These are phyloP conservation scores for Penicilliopsis zonata DNA, from an alignment of 495 filamentous ascomycete species.

Conservation along the genomic window DNA sequence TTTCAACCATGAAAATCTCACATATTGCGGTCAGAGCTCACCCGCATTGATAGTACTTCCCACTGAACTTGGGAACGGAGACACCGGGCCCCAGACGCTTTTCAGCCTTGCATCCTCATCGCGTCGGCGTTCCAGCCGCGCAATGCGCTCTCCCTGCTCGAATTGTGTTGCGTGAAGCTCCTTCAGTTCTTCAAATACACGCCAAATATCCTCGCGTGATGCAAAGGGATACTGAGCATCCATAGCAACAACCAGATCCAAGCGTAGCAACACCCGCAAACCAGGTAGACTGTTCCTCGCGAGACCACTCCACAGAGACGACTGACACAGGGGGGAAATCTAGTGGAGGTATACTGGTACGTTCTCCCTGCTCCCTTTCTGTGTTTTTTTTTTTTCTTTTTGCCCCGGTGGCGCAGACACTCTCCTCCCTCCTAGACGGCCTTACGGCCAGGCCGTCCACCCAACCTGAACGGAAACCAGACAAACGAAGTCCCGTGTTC, in stretches of 20 bases:
- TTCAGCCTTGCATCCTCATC: constrained; percentile 74
- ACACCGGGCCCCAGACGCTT: constrained; percentile 70
- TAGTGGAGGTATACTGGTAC: no score
- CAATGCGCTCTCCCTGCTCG: constrained; percentile 70
- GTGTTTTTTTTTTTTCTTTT: not conserved
- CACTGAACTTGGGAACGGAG: constrained; percentile 67
- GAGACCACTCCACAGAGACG: no score
- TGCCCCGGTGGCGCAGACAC: constrained; percentile 8
- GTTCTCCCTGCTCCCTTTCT: no score
- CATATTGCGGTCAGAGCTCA: constrained; percentile 19
- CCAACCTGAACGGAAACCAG: no score
- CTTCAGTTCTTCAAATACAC: constrained; percentile 77
- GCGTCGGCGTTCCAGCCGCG: constrained; percentile 67
- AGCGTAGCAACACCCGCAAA: not conserved
- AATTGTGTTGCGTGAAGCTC: constrained; percentile 66
- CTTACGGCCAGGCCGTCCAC: constrained; percentile 37
- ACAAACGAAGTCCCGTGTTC: no score
- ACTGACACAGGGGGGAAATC: no score
- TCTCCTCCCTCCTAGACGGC: constrained; percentile 33
- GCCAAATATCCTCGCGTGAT: constrained; percentile 70
- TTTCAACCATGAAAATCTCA: constrained; percentile 2
- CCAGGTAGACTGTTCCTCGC: not conserved
- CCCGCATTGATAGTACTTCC: constrained; percentile 64
- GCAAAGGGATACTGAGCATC: constrained; percentile 53
- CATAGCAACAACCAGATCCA: constrained; percentile 42